Evolutionary conservation across 352 stramenopile genomes (phyloP), one percentile per base, ranked within the genome.

Genomic region (Halophytophthora batemanensis): DNA sequence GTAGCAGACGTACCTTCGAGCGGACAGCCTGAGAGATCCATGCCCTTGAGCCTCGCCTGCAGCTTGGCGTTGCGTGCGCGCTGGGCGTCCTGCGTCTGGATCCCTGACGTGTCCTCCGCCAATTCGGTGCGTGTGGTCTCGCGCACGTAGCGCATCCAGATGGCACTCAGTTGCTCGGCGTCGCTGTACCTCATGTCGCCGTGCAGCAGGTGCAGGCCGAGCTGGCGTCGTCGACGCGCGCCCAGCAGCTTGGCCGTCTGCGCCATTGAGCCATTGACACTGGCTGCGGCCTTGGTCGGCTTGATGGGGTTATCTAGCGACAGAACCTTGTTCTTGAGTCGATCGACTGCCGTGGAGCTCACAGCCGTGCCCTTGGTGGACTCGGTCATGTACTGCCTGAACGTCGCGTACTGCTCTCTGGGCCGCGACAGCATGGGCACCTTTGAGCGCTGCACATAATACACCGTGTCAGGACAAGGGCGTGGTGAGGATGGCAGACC

Each of bases 311-410:
- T 91, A 44, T 91, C 81, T 45, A 91, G 61, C 40, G 85, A 80
- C 51, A 91, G 48, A 38, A 90, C 73, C 59, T 91, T 91, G 65
- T 85, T 87, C 61, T 85, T 84, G 44, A 91, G 71, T 57, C 79
- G 81, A 18, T 79, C 65, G 15, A 73, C 61, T 35, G 67, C 59
- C 4, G 37, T 60, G 5, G 40, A 54, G 2, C 50, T 34, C 39
- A 58, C 35, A 39, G 23, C 52, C 7, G 56, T 60, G 34, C 40
- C 53, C 6, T 63, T 34, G 6, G 61, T 71, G 31, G 69, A 59
- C 14, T 50, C 48, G 43, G 54, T 49, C 25, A 88, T 11, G 56
- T 85, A 88, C 17, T 70, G 64, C 49, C 66, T 72, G 7, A 88
- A 39, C 15, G 57, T 76, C 48, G 66, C 54, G 25, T 55, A 53